Evolutionary conservation across 257 asterid genomes (phyloP).

Genomic region (Perilla frutescens): DNA sequence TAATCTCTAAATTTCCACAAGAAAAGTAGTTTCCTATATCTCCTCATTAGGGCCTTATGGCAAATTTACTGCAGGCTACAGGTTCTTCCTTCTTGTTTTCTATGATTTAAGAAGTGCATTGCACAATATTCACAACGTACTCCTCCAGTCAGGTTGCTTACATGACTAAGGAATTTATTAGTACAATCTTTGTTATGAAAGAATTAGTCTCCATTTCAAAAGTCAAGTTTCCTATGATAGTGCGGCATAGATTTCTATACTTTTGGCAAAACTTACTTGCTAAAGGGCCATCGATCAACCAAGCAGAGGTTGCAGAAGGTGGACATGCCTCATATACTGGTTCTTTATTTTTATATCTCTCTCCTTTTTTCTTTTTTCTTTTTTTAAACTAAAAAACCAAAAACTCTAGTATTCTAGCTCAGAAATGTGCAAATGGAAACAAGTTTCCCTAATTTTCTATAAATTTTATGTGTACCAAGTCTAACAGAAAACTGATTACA

Average conservation of each 20-base stretch:
- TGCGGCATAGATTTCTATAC: not conserved
- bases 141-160: too few species aligned
- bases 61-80: too few species aligned
- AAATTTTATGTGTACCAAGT: not conserved
- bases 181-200: not conserved
- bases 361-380: too few species aligned
- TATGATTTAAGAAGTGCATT: too few species aligned
- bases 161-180: too few species aligned
- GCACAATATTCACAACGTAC: too few species aligned
- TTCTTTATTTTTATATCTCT: too few species aligned
- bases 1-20: too few species aligned
- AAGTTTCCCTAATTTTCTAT: conserved; percentile 5
- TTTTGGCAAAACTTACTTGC: not conserved
- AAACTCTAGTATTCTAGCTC: not conserved
- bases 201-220: not conserved
- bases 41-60: too few species aligned
- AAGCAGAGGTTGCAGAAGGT: not conserved
- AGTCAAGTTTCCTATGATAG: conserved; percentile 14
- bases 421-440: not conserved
- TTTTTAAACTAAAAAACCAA: too few species aligned
- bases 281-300: not conserved
- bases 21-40: too few species aligned
- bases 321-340: not conserved
- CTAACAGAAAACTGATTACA: not conserved
- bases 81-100: too few species aligned